Conservation (phyloP, 2,329 filamentous ascomycete species). For the Cladosporium sp. region DNA sequence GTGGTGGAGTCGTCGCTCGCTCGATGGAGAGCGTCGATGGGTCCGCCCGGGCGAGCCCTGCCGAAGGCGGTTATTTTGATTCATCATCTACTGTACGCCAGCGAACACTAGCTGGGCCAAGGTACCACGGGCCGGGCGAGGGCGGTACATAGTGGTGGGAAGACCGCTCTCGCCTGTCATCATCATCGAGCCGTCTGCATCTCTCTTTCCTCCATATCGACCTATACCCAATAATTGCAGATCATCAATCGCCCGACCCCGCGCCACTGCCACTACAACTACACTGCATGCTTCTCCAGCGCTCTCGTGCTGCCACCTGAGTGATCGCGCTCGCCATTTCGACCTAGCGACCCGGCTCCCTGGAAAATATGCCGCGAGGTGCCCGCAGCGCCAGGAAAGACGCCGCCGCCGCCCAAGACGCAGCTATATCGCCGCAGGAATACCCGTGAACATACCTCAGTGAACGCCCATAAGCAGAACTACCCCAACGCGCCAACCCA, state of each 20-base stretch:
- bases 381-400: constrained; percentile 22
- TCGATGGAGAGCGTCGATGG: neutral
- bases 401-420: constrained; percentile 20
- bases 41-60: neutral
- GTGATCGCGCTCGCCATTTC: constrained; percentile 12
- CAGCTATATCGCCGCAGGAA: constrained; percentile 11
- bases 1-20: neutral
- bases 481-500: constrained; percentile 7
- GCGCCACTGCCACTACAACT: neutral
- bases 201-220: constrained; percentile 3
- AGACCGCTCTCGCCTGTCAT: constrained; percentile 12
- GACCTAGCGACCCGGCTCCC: constrained; percentile 9
- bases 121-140: constrained; percentile 5
- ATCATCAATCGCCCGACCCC: neutral
- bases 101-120: constrained; percentile 11
- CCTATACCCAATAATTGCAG: constrained; percentile 2
- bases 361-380: constrained; percentile 22
- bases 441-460: constrained; percentile 15
- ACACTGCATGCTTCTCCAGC: constrained; percentile 4
- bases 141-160: constrained; percentile 6
- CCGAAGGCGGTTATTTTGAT: constrained; percentile 1
- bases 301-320: constrained; percentile 4
- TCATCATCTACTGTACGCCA: neutral
- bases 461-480: constrained; percentile 13
- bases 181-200: neutral